Conservation (phyloP, 805 yeast species). For the Saccharomyces kudriavzevii region DNA sequence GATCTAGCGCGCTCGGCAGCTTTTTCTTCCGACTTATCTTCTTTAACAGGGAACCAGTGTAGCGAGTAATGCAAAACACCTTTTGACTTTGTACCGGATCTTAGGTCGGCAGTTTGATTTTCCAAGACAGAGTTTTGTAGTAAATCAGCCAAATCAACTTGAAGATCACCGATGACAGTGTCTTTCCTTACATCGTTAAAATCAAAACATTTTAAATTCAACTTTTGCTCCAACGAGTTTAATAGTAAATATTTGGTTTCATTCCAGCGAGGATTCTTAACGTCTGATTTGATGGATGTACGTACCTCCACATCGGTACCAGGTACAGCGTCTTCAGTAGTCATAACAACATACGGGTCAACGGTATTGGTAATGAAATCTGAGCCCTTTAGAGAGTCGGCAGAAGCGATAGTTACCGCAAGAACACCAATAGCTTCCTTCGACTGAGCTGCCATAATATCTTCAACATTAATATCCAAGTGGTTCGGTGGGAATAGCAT, state of each 20-base stretch:
- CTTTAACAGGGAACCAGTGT: conserved; percentile 33
- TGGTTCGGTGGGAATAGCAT: conserved; percentile 79
- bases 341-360: conserved; percentile 52
- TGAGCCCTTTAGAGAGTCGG: conserved; percentile 39
- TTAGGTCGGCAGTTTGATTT: conserved; percentile 20
- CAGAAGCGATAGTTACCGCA: conserved; percentile 53
- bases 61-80: conserved; percentile 54
- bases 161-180: conserved; percentile 40
- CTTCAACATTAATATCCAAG: conserved; percentile 66
- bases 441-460: conserved; percentile 51
- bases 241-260: conserved; percentile 57
- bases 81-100: conserved; percentile 40
- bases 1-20: conserved; percentile 13
- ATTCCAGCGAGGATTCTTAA: conserved; percentile 55
- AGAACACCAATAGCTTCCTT: conserved; percentile 66
- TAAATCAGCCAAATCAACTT: conserved; percentile 50
- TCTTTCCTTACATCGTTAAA: conserved; percentile 52
- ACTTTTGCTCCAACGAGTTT: conserved; percentile 46
- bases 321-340: conserved; percentile 36
- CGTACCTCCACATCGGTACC: conserved; percentile 35
- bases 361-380: conserved; percentile 35
- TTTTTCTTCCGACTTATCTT: conserved; percentile 11
- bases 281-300: conserved; percentile 50
- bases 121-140: conserved; percentile 41
- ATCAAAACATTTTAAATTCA: conserved; percentile 48